Evolutionary conservation across 176 grass and related monocot species (phyloP), one percentile per base, ranked within the genome.

Genomic region (Eragrostis nindensis): DNA sequence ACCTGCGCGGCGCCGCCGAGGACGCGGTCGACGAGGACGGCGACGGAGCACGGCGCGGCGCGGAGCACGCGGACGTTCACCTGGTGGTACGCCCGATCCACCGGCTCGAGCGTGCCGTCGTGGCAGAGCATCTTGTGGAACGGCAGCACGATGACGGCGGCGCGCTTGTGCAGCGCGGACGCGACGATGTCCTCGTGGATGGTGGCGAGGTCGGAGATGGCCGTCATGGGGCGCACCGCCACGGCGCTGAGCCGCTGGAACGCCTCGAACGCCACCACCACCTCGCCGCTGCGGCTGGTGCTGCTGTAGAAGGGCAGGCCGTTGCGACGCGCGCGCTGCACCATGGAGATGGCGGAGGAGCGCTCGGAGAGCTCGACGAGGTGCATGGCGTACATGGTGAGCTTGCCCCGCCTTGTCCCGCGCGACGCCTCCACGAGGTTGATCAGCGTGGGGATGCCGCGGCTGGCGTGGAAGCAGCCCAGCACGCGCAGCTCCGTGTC

Each of bases 301-400:
- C 32, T 39, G 4, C 71, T 26, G 44, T 49, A 82, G 80, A 93
- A 90, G 15, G 91, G 91, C n/a, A 93, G 9, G 12, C 91, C 91
- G 36, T 93, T 87, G 67, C 81, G 85, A 38, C 84, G 87, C 11
- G 84, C 87, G 17, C 72, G 80, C 64, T 93, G 87, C 57, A 93
- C 91, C 91, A 90, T 90, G 60, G 77, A 40, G 67, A 90, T 87
- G 4, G 81, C 87, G 7, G 91, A 90, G 12, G 87, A 81, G 1
- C 87, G 22, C 87, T 93, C 87, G 12, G 87, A 92, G 9, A 89
- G 75, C 80, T 93, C 91, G n/a, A 87, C 76, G 24, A 93, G 87
- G 60, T 93, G 91, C 87, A 89, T 86, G 25, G 91, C 91, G 84
- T 93, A 93, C 65, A 93, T 66, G 18, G 78, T 70, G n/a, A 93